phyloP scores from a whole-genome alignment of 2,329 filamentous ascomycete genomes.

The Pestalotiopsis sp. region DNA sequence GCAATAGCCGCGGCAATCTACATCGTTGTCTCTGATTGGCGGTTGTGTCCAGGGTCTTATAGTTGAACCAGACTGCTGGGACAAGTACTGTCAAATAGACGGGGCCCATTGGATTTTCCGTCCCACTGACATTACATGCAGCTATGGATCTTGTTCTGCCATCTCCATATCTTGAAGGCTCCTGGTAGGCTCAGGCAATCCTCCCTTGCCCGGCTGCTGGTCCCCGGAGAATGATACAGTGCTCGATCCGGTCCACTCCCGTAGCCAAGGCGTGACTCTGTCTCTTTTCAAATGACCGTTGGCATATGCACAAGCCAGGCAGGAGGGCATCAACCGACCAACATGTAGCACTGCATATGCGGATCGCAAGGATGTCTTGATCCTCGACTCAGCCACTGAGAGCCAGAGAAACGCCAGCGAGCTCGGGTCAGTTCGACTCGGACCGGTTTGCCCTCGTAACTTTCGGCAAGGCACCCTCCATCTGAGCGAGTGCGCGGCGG shows the following conservation, averaged over 20 bases:
- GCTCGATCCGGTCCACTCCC: background rate
- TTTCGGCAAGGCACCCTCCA: background rate
- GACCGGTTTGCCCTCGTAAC: background rate
- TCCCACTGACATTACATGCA: background rate
- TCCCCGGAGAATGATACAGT: background rate
- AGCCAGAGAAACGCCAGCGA: background rate
- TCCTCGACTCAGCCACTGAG: background rate
- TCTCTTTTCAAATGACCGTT: constrained; percentile 2
- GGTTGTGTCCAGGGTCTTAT: background rate
- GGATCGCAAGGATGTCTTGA: background rate
- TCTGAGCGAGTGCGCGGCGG: background rate
- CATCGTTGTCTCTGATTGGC: constrained; percentile 6
- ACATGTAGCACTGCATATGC: constrained; percentile 14
- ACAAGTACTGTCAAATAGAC: background rate
- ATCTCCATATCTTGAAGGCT: background rate
- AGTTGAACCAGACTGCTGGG: constrained; percentile 14
- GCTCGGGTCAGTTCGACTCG: constrained; percentile 4
- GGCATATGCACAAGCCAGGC: background rate
- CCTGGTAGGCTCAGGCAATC: background rate
- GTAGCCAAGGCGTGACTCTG: background rate
- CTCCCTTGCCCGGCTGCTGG: background rate
- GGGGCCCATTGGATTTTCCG: constrained; percentile 1
- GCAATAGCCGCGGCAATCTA: constrained; percentile 15
- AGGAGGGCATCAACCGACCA: constrained; percentile 11
- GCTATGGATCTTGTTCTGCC: background rate